Conservation (phyloP, 2,329 filamentous ascomycete genomes). For the Clonostachys rosea region DNA sequence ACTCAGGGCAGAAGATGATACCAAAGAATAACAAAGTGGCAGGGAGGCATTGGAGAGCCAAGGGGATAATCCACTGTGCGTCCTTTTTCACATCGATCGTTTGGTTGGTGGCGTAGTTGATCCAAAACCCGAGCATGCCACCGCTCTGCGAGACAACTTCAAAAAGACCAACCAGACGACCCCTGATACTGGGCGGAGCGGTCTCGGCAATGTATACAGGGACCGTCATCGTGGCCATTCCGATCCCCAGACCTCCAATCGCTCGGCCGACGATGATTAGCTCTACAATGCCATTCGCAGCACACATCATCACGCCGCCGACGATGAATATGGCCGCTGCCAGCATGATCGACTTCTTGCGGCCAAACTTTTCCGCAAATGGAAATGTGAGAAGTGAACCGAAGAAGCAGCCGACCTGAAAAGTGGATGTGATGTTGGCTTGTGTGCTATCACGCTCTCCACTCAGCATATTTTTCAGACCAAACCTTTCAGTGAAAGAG, state of each 20-base stretch:
- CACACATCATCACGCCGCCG: constrained; percentile 46
- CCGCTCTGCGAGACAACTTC: constrained; percentile 46
- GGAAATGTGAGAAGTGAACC: constrained; percentile 22
- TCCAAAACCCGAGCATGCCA: constrained; percentile 41
- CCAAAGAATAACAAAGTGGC: constrained; percentile 22
- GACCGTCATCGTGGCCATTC: constrained; percentile 42
- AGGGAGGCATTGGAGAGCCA: constrained; percentile 34
- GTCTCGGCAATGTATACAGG: constrained; percentile 55
- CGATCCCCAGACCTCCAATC: constrained; percentile 44
- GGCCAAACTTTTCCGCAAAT: constrained; percentile 31
- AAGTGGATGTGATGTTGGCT: constrained; percentile 15
- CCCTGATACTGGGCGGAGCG: constrained; percentile 44
- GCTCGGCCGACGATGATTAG: constrained; percentile 53
- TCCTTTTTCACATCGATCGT: constrained; percentile 5
- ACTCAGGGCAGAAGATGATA: constrained; percentile 21
- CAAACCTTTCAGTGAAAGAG: constrained; percentile 13
- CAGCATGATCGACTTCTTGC: constrained; percentile 26
- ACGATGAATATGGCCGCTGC: constrained; percentile 41
- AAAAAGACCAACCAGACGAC: constrained; percentile 42
- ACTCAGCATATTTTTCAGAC: constrained; percentile 4
- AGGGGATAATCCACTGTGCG: constrained; percentile 33
- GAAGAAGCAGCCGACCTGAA: constrained; percentile 20
- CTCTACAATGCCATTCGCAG: constrained; percentile 33
- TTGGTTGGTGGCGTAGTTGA: constrained; percentile 12
- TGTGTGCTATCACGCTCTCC: constrained; percentile 9